Evolutionary conservation across 371 early-diverging fungal species (phyloP).

Genomic region (Mucor saturninus): DNA sequence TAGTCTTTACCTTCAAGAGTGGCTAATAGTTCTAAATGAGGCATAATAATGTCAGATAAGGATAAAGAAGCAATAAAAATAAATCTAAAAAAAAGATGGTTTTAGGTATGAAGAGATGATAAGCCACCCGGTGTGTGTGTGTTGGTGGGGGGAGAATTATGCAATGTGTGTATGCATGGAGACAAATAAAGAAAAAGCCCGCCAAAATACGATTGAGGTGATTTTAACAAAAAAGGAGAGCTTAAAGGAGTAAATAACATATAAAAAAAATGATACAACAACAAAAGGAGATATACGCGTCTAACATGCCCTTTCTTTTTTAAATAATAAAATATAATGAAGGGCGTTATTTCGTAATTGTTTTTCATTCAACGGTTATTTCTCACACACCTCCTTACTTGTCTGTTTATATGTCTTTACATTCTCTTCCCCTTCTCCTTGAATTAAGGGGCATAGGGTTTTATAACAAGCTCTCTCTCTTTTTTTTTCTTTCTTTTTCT

Average conservation of each 20-base stretch:
- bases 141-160: too few species aligned
- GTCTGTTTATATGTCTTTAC: constrained; percentile 17
- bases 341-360: too few species aligned
- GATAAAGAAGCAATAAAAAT: neutral
- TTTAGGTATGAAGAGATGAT: constrained; percentile 10
- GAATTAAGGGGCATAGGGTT: constrained; percentile 4
- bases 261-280: too few species aligned
- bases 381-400: constrained; percentile 27
- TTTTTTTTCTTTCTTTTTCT: constrained; percentile 11
- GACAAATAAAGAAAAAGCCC: neutral
- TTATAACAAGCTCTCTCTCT: neutral
- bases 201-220: neutral
- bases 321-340: too few species aligned
- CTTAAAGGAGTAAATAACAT: neutral
- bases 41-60: constrained; percentile 25
- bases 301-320: too few species aligned
- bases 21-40: constrained; percentile 47
- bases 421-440: constrained; percentile 20
- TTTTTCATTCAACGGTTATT: constrained; percentile 9
- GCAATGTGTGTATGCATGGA: neutral
- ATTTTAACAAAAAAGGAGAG: neutral
- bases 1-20: constrained; percentile 43
- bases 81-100: neutral
- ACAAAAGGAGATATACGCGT: too few species aligned
- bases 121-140: constrained; percentile 18